A percentile compares a stretch with the other conserved stretches of the same genome.
These are phyloP conservation scores for Eimeria tenella DNA, from an alignment of 169 alveolate species.

Conservation along the genomic window DNA sequence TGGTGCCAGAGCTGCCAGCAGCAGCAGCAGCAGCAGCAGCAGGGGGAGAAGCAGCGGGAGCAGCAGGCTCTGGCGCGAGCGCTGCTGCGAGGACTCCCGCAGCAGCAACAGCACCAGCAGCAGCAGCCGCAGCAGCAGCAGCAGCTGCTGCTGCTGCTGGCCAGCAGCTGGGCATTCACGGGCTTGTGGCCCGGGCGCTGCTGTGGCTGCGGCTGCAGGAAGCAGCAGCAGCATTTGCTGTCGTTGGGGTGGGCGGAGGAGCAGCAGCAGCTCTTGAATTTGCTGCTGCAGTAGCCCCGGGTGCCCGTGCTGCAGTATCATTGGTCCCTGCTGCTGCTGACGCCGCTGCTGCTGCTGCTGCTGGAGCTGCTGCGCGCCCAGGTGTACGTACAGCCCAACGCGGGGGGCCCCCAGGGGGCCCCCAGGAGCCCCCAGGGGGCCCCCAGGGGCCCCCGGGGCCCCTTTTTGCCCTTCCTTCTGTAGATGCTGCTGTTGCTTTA, in stretches of 20 bases:
- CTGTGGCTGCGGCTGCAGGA: constrained; percentile 20
- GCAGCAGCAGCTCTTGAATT: neutral
- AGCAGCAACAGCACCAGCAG: neutral
- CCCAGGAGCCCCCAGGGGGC: too few species aligned
- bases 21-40: neutral
- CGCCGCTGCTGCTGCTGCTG: too few species aligned
- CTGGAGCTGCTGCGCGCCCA: too few species aligned
- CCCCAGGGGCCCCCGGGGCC: neutral
- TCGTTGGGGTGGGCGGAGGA: neutral
- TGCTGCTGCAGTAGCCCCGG: neutral
- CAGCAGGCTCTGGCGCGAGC: neutral
- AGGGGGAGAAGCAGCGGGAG: neutral
- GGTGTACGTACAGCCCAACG: too few species aligned
- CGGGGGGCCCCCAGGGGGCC: too few species aligned
- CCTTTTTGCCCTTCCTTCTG: neutral
- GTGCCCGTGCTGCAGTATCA: neutral
- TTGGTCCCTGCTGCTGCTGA: neutral
- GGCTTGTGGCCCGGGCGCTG: constrained; percentile 1
- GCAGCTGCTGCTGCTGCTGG: neutral
- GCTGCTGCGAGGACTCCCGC: too few species aligned
- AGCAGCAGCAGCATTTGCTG: neutral
- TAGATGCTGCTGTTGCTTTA: constrained; percentile 8
- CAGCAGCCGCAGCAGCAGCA: neutral
- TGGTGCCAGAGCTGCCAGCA: constrained; percentile 4
- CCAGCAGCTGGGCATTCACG: neutral